Percentiles rank a stretch among this genome's conserved stretches.
phyloP scores from a whole-genome alignment of 768 basidiomycete genomes.

The Cantharellus anzutake region DNA sequence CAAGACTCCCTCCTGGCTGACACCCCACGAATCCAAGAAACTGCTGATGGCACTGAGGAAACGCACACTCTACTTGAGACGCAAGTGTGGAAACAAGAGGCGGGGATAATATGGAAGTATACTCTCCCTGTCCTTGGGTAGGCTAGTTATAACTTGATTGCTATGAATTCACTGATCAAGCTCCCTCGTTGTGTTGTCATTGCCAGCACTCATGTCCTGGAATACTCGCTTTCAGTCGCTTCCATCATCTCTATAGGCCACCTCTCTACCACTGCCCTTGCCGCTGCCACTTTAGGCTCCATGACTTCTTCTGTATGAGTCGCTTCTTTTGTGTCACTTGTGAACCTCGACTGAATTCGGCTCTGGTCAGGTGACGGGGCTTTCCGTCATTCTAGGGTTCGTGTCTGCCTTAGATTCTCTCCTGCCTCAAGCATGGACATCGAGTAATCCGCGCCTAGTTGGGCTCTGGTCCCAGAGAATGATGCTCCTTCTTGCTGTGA shows the following conservation, averaged over 20 bases:
- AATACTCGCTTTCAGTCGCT: slow-evolving; percentile 70
- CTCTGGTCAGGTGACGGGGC: slow-evolving; percentile 31
- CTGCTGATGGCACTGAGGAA: neutral
- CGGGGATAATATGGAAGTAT: slow-evolving; percentile 38
- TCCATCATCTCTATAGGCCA: slow-evolving; percentile 83
- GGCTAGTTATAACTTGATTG: slow-evolving; percentile 13
- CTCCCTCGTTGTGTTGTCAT: neutral
- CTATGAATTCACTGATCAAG: neutral
- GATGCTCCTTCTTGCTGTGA: slow-evolving; percentile 43
- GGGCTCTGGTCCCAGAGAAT: slow-evolving; percentile 85
- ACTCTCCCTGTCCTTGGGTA: slow-evolving; percentile 57
- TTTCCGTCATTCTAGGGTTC: slow-evolving; percentile 68
- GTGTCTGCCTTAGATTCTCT: slow-evolving; percentile 79
- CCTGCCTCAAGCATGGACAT: slow-evolving; percentile 90
- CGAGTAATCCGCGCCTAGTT: slow-evolving; percentile 60
- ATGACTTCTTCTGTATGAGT: slow-evolving; percentile 35
- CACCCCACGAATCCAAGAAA: neutral
- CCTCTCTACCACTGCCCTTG: slow-evolving; percentile 73
- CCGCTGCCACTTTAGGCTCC: slow-evolving; percentile 55
- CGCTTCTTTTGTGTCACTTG: neutral
- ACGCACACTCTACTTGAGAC: neutral
- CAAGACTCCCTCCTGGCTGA: neutral
- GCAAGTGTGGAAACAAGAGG: slow-evolving; percentile 28
- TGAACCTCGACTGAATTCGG: neutral
- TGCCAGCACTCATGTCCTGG: slow-evolving; percentile 52